Evolutionary conservation across 139 green algal species (phyloP).

Genomic region (Ettlia oleoabundans): DNA sequence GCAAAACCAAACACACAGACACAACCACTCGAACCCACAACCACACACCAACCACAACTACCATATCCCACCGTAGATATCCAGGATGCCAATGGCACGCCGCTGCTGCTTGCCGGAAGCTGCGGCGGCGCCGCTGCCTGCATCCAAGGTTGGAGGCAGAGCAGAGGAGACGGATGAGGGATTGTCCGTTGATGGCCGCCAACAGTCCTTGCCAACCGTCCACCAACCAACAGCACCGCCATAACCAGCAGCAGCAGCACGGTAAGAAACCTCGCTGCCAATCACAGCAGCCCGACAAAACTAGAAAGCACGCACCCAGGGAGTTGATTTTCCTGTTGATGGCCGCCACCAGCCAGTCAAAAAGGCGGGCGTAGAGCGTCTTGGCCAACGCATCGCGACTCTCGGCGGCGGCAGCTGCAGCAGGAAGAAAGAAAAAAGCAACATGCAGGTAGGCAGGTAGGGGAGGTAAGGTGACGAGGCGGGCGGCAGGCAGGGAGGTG

Average conservation of each 20-base stretch:
- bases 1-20: too few relatives aligned
- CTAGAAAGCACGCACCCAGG: constrained; percentile 34
- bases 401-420: constrained; percentile 64
- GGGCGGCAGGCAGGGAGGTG: not conserved
- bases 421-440: not conserved
- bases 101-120: not conserved
- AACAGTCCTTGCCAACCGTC: too few relatives aligned
- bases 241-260: too few relatives aligned
- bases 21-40: too few relatives aligned
- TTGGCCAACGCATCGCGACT: constrained; percentile 84
- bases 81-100: constrained; percentile 78
- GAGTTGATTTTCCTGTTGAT: constrained; percentile 76
- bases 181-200: constrained; percentile 34
- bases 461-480: not conserved
- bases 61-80: constrained; percentile 36
- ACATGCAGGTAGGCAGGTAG: not conserved
- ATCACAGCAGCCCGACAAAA: not conserved
- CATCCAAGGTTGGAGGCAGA: not conserved
- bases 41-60: too few relatives aligned
- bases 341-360: constrained; percentile 85
- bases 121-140: constrained; percentile 1
- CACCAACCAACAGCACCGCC: too few relatives aligned
- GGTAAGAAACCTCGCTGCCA: too few relatives aligned
- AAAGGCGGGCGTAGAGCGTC: constrained; percentile 86
- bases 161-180: not conserved